A percentile compares a stretch with the other conserved stretches of the same genome.
These are phyloP conservation scores for Pyrrhoderma noxium DNA, from an alignment of 1,284 basidiomycete genomes.

Conservation along the genomic window DNA sequence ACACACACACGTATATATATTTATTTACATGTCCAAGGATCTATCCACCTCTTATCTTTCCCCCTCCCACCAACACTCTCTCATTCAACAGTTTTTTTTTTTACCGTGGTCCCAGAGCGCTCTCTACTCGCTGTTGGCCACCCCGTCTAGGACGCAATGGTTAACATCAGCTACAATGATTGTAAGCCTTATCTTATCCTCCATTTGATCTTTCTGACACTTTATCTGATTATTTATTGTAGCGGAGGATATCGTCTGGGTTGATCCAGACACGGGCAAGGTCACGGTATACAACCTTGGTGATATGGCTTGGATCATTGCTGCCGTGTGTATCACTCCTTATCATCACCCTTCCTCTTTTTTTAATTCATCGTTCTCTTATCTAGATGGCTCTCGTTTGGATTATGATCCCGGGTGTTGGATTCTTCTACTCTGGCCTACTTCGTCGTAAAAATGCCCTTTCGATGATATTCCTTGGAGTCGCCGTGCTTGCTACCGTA, in stretches of 20 bases:
- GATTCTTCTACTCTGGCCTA: constrained; percentile 87
- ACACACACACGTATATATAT: too few relatives aligned
- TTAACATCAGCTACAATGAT: too few relatives aligned
- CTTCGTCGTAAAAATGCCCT: constrained; percentile 85
- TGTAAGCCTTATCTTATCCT: background rate
- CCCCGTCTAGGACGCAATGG: too few relatives aligned
- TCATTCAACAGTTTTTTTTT: too few relatives aligned
- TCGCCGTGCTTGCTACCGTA: constrained; percentile 71
- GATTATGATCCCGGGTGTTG: constrained; percentile 90
- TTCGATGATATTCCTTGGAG: constrained; percentile 83
- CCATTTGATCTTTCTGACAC: background rate
- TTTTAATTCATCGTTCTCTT: background rate
- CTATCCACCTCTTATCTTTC: too few relatives aligned
- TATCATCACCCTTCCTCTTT: background rate
- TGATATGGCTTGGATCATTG: constrained; percentile 75
- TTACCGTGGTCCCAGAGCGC: too few relatives aligned
- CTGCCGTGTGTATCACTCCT: constrained; percentile 27
- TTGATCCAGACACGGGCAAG: constrained; percentile 29
- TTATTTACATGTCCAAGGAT: too few relatives aligned
- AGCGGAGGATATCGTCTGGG: constrained; percentile 38
- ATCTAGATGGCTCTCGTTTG: constrained; percentile 64
- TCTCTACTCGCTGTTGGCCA: too few relatives aligned
- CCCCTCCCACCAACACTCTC: too few relatives aligned
- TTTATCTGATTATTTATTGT: constrained; percentile 10
- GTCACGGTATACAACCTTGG: constrained; percentile 59